These are phyloP conservation scores for Ganoderma leucocontextum DNA, from an alignment of 1,284 basidiomycete genomes.

Conservation along the genomic window DNA sequence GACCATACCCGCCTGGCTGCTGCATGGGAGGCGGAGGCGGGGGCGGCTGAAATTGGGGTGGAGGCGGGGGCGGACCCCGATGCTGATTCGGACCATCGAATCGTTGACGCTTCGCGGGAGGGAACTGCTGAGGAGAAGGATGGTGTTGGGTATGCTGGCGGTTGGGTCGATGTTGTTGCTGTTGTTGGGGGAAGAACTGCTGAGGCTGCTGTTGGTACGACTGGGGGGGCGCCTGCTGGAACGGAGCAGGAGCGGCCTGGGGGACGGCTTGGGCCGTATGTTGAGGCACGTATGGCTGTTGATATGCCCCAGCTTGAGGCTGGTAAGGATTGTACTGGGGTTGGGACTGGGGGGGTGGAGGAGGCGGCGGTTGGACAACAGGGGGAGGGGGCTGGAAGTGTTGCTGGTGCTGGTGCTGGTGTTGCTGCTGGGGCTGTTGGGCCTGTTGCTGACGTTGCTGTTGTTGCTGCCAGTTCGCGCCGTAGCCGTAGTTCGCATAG, in stretches of 20 bases:
- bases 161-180: constrained; percentile 56
- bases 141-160: constrained; percentile 64
- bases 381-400: constrained; percentile 62
- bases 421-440: constrained; percentile 51
- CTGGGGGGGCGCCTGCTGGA: constrained; percentile 41
- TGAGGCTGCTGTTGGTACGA: constrained; percentile 43
- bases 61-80: constrained; percentile 50
- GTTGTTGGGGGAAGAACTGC: constrained; percentile 48
- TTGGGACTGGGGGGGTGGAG: constrained; percentile 60
- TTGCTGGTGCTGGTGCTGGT: constrained; percentile 52
- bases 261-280: constrained; percentile 49
- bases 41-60: constrained; percentile 55
- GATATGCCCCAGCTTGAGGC: constrained; percentile 68
- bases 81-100: constrained; percentile 77
- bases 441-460: constrained; percentile 61
- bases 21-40: constrained; percentile 44
- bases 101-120: constrained; percentile 84
- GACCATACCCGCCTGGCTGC: constrained; percentile 35
- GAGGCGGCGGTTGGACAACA: constrained; percentile 54
- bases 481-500: constrained; percentile 88
- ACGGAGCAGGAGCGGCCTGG: constrained; percentile 47
- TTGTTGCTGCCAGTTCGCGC: constrained; percentile 67
- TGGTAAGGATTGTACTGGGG: constrained; percentile 79
- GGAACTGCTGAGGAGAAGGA: constrained; percentile 71
- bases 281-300: constrained; percentile 74